These are phyloP conservation scores for Dovyalis caffra DNA, from an alignment of 345 rosid genomes.

Conservation along the genomic window DNA sequence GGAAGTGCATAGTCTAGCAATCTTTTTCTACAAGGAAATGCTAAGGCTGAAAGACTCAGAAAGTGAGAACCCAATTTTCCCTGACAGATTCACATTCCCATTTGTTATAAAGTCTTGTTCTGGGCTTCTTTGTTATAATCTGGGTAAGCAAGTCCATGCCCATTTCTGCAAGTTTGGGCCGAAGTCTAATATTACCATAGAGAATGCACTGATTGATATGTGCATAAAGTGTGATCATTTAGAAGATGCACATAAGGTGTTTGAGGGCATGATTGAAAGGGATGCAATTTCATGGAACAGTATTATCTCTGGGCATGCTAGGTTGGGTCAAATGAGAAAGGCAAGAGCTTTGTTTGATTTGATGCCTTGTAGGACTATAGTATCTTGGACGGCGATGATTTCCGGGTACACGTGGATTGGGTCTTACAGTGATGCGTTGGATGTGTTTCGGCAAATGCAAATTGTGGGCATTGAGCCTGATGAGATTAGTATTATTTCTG, in stretches of 20 bases:
- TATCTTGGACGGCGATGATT: conserved; percentile 21
- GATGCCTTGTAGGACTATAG: conserved; percentile 17
- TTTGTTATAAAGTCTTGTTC: conserved; percentile 51
- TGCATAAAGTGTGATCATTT: conserved; percentile 40
- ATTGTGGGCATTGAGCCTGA: conserved; percentile 19
- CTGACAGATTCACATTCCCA: conserved; percentile 59
- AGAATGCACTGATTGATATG: conserved; percentile 53
- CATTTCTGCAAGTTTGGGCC: conserved; percentile 49
- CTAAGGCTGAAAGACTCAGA: background rate
- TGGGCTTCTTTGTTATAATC: conserved; percentile 24
- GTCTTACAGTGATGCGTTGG: conserved; percentile 17
- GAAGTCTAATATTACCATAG: conserved; percentile 30
- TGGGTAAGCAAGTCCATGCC: conserved; percentile 47
- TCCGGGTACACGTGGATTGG: conserved; percentile 12
- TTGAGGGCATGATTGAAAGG: conserved; percentile 19
- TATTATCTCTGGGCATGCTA: conserved; percentile 15
- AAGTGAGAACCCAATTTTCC: conserved; percentile 23
- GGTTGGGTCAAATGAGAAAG: conserved; percentile 24
- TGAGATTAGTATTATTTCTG: conserved; percentile 21
- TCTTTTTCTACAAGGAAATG: conserved; percentile 40
- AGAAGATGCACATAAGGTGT: conserved; percentile 10
- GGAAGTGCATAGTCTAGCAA: conserved; percentile 23
- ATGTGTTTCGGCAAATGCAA: conserved; percentile 23
- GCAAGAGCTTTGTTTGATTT: conserved; percentile 16
- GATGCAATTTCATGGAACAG: conserved; percentile 17